Evolutionary conservation across 2,329 filamentous ascomycete genomes (phyloP), one percentile per base, ranked within the genome.

Genomic region (Botryotinia narcissicola): DNA sequence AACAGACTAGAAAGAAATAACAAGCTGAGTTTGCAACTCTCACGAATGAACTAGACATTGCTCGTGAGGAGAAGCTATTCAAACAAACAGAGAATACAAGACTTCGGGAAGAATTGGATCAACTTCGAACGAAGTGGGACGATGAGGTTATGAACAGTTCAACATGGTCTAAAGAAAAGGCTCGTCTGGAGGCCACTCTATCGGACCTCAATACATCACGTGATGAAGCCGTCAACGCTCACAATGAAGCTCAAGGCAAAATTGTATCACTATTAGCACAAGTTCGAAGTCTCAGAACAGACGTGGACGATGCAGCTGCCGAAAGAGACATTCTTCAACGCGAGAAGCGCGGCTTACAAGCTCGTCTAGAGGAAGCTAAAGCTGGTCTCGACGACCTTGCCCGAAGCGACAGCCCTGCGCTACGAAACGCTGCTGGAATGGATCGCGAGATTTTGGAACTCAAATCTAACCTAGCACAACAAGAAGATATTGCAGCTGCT

Each of bases 81-180:
- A 95, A 87, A 88, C 94, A 96, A 78, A 90, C 92, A 51, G 95
- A 98, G 82, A 97, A 95, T 76, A 89, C 92, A 25, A 91, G 94
- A 62, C 87, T 99, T 71, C 92, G 95, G n/a, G 95, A 98, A 81
- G 96, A 99, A 83, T 90, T 98, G 37, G 96, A 99, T 79, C 94
- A 97, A 79, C 87, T 98, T 74, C 91, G 96, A 77, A 94, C 91
- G 78, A 98, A 98, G 84, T 98, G 96, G 95, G 96, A 99, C 80
- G 94, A 98, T 79, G 95, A 99, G 83, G 94, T 98, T 18, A 89
- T 98, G 78, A 98, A 98, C 84, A 97, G 94, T 83, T 97, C 94
- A 25, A 97, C 95, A 0, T 98, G 96, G 95, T 95, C 95, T 20
- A 99, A 99, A 85, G 95, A 99, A 84, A 98, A 98, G 86, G 89